Percentiles rank a stretch among this genome's conserved stretches.
Conservation (phyloP, 352 stramenopile species). For the Phytophthora litchii region DNA sequence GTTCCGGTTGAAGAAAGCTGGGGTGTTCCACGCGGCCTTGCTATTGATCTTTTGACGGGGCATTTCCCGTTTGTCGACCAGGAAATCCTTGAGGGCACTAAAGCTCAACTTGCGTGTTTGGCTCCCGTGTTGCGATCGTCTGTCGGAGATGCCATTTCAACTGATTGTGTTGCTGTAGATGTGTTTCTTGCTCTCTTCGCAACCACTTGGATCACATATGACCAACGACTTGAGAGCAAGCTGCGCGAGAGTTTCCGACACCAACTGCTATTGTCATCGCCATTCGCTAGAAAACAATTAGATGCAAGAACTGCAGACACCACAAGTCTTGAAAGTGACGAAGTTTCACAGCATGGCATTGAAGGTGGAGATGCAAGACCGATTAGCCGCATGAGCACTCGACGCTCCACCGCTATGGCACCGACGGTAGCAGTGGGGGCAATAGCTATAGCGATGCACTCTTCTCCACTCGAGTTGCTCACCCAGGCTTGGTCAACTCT, state of each 20-base stretch:
- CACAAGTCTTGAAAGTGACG: neutral
- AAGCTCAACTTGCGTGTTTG: slow-evolving; percentile 10
- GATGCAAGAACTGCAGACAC: slow-evolving; percentile 1
- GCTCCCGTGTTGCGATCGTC: slow-evolving; percentile 16
- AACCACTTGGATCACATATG: slow-evolving; percentile 51
- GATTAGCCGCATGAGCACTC: slow-evolving; percentile 12
- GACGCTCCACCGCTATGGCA: slow-evolving; percentile 15
- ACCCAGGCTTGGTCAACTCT: slow-evolving; percentile 40
- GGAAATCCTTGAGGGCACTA: slow-evolving; percentile 12
- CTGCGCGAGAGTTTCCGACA: slow-evolving; percentile 57
- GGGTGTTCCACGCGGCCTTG: slow-evolving; percentile 39
- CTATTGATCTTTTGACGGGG: slow-evolving; percentile 37
- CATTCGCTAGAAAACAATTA: slow-evolving; percentile 27
- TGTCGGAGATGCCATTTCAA: slow-evolving; percentile 6
- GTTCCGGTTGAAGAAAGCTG: slow-evolving; percentile 34
- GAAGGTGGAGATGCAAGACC: neutral
- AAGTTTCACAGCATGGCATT: slow-evolving; percentile 2
- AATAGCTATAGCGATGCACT: slow-evolving; percentile 9
- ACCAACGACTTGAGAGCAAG: slow-evolving; percentile 45
- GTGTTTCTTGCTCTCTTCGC: slow-evolving; percentile 56
- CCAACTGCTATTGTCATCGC: slow-evolving; percentile 41
- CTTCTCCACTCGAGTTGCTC: slow-evolving; percentile 45
- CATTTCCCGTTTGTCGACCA: slow-evolving; percentile 48
- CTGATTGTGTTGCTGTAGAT: slow-evolving; percentile 45
- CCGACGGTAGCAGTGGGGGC: slow-evolving; percentile 15